phyloP scores from a whole-genome alignment of 1,284 basidiomycete species.

The Peniophora sp. region DNA sequence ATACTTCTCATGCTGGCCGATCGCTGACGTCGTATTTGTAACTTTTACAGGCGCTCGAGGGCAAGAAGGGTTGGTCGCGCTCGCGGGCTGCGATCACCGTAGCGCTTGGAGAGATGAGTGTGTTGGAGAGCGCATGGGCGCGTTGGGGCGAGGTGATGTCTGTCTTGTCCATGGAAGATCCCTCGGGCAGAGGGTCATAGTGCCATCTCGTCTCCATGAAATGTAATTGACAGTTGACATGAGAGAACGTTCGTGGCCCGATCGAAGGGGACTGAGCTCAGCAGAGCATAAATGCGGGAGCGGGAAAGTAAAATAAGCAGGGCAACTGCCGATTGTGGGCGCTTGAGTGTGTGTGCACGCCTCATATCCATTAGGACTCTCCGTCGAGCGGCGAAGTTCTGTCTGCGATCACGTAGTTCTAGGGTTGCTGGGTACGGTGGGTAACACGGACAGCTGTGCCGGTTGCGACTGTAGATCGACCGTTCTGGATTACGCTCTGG shows the following conservation, averaged over 20 bases:
- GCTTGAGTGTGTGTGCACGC: too few species aligned
- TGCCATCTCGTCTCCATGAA: background rate
- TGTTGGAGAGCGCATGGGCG: conserved; percentile 35
- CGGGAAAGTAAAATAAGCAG: background rate
- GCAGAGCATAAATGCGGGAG: conserved; percentile 2
- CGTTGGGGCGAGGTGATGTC: conserved; percentile 27
- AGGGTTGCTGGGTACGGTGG: too few species aligned
- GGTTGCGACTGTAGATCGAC: too few species aligned
- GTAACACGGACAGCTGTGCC: too few species aligned
- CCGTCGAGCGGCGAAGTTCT: too few species aligned
- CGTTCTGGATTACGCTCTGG: too few species aligned
- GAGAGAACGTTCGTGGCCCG: background rate
- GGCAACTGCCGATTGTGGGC: too few species aligned
- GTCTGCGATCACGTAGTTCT: too few species aligned
- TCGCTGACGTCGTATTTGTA: background rate
- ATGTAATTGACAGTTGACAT: background rate
- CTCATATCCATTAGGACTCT: too few species aligned
- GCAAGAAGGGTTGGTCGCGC: background rate
- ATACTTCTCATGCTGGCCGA: too few species aligned
- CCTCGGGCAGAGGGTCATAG: background rate
- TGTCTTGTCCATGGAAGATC: background rate
- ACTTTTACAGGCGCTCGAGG: background rate
- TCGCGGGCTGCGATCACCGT: conserved; percentile 30
- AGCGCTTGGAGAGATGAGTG: conserved; percentile 31
- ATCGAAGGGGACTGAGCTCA: background rate